Conservation (phyloP, 805 yeast genomes). For the Candida piceae region DNA sequence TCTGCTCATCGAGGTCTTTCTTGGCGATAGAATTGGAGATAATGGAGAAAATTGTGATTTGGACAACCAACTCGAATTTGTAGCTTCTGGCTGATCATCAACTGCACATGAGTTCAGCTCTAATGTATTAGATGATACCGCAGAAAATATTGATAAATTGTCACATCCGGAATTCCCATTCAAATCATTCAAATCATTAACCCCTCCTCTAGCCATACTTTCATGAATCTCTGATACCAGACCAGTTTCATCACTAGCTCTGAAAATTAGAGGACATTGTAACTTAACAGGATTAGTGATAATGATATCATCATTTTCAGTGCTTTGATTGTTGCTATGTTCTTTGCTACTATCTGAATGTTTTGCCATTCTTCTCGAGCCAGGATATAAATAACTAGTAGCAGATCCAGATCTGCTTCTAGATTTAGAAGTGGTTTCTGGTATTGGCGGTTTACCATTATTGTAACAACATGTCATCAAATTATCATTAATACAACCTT, state of each 20-base stretch:
- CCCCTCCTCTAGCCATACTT: slow-evolving; percentile 19
- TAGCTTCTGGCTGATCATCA: slow-evolving; percentile 13
- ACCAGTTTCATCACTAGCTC: slow-evolving; percentile 28
- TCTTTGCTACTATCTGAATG: slow-evolving; percentile 13
- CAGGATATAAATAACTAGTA: slow-evolving; percentile 5
- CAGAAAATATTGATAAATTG: slow-evolving; percentile 24
- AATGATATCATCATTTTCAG: slow-evolving; percentile 21
- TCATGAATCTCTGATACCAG: slow-evolving; percentile 24
- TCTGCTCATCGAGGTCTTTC: slow-evolving; percentile 10
- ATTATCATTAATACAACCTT: slow-evolving; percentile 54
- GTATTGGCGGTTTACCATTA: slow-evolving; percentile 13
- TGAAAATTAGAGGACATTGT: slow-evolving; percentile 31
- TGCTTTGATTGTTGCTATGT: not conserved
- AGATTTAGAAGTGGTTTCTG: slow-evolving; percentile 1
- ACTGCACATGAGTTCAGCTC: slow-evolving; percentile 3
- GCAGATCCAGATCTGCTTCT: slow-evolving; percentile 19
- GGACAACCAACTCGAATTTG: slow-evolving; percentile 10
- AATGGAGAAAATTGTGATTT: slow-evolving; percentile 22
- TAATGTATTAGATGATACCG: slow-evolving; percentile 19
- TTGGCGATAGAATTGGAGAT: slow-evolving; percentile 15
- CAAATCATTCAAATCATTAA: slow-evolving; percentile 20
- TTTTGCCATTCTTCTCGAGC: slow-evolving; percentile 16
- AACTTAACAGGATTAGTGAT: slow-evolving; percentile 34
- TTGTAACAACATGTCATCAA: slow-evolving; percentile 53
- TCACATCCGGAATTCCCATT: slow-evolving; percentile 21